Conservation (phyloP, 2,329 filamentous ascomycete species). For the Microcera coccophila region DNA sequence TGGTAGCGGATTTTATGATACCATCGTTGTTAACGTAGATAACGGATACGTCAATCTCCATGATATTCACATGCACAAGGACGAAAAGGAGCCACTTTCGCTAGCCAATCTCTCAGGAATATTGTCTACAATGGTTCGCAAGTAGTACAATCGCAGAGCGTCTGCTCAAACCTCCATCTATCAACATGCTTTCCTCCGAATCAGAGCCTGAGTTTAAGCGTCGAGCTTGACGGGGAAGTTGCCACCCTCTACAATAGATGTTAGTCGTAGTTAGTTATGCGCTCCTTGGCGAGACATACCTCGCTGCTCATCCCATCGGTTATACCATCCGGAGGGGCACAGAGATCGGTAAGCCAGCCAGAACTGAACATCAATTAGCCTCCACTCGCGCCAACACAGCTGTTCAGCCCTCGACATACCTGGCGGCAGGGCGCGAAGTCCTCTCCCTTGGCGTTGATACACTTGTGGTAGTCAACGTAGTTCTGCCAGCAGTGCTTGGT, state of each 20-base stretch:
- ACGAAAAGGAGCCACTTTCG: conserved; percentile 1
- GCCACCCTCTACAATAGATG: conserved; percentile 53
- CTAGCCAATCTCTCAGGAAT: conserved; percentile 21
- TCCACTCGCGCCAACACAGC: not conserved
- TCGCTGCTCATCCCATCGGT: conserved; percentile 96
- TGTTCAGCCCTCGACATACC: conserved; percentile 50
- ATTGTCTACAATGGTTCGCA: conserved; percentile 29
- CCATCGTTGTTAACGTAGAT: conserved; percentile 13
- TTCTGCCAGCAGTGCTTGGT: conserved; percentile 99
- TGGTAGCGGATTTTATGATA: conserved; percentile 19
- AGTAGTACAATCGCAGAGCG: conserved; percentile 38
- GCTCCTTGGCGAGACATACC: conserved; percentile 53
- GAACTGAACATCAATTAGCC: conserved; percentile 60
- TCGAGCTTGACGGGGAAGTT: conserved; percentile 66
- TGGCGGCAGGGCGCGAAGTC: conserved; percentile 96
- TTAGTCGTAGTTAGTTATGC: conserved; percentile 26
- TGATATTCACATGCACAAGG: conserved; percentile 12
- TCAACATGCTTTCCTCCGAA: conserved; percentile 23
- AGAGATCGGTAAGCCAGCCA: conserved; percentile 94
- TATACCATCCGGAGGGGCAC: conserved; percentile 91
- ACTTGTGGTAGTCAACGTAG: conserved; percentile 99
- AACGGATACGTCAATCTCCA: too few relatives aligned
- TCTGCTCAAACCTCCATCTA: conserved; percentile 31
- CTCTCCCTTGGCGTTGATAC: conserved; percentile 96
- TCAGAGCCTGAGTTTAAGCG: conserved; percentile 40